Conservation (phyloP, 768 basidiomycete species). For the Mycena galericulata region DNA sequence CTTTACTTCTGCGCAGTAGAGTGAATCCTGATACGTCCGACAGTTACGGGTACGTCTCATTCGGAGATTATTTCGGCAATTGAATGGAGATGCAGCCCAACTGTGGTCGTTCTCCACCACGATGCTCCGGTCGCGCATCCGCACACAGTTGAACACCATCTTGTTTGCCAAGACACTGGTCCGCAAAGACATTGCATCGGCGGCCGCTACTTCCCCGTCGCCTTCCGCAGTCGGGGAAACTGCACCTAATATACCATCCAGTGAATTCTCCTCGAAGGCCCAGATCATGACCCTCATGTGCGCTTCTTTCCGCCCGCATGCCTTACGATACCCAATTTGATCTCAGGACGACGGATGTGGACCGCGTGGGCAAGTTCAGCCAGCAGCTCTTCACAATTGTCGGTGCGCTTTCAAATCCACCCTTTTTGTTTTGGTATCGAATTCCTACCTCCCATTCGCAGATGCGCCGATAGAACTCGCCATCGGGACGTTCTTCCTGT, state of each 20-base stretch:
- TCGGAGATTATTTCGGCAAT: conserved; percentile 42
- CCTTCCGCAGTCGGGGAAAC: conserved; percentile 12
- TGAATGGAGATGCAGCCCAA: neutral
- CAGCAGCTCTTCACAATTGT: conserved; percentile 81
- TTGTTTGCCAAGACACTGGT: conserved; percentile 77
- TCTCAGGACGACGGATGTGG: conserved; percentile 86
- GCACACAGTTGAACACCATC: conserved; percentile 71
- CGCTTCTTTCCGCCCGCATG: neutral
- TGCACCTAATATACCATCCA: conserved; percentile 49
- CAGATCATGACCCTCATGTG: conserved; percentile 91
- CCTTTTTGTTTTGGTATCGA: neutral
- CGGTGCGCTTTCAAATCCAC: conserved; percentile 50
- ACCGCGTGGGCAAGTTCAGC: conserved; percentile 85
- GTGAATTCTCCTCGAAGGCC: conserved; percentile 73
- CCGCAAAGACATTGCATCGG: conserved; percentile 73
- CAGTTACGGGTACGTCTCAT: conserved; percentile 87
- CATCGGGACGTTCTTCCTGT: conserved; percentile 82
- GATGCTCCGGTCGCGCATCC: conserved; percentile 66
- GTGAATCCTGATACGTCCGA: conserved; percentile 39
- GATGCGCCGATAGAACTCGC: conserved; percentile 84
- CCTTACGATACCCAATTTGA: neutral
- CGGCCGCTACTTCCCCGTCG: conserved; percentile 36
- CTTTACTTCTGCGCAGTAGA: neutral
- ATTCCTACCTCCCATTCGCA: conserved; percentile 36
- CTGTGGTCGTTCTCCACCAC: conserved; percentile 64